A percentile compares a stretch with the other conserved stretches of the same genome.
These are phyloP conservation scores for Carex littledalei DNA, from an alignment of 176 grass and related monocot species.

Conservation along the genomic window DNA sequence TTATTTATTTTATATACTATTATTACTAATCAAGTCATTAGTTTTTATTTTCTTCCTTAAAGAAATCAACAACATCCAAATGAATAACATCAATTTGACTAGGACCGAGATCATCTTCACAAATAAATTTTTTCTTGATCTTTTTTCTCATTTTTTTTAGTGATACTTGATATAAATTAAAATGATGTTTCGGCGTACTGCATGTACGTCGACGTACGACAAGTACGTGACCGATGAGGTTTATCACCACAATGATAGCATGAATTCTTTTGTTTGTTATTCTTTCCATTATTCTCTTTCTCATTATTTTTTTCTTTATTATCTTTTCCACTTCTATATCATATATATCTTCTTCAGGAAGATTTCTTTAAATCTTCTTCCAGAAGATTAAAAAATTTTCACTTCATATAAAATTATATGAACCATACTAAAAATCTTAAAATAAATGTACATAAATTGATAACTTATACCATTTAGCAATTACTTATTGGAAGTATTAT, in stretches of 20 bases:
- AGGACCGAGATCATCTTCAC: not conserved
- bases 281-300: not conserved
- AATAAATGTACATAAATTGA: too few species aligned
- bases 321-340: not conserved
- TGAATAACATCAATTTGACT: not conserved
- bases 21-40: too few species aligned
- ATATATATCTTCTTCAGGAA: too few species aligned
- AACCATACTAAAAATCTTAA: too few species aligned
- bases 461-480: too few species aligned
- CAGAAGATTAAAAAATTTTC: too few species aligned
- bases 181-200: not conserved
- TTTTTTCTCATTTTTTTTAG: not conserved
- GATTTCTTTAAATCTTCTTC: too few species aligned
- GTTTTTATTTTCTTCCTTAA: not conserved
- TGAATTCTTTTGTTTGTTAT: not conserved
- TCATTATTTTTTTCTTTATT: not conserved
- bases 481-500: too few species aligned
- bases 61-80: not conserved
- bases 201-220: not conserved
- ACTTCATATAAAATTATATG: too few species aligned
- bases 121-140: not conserved
- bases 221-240: not conserved
- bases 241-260: not conserved
- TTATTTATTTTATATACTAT: too few species aligned
- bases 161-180: constrained; percentile 18